Conservation (phyloP, 352 stramenopile genomes). For the Globisporangium okanoganense region DNA sequence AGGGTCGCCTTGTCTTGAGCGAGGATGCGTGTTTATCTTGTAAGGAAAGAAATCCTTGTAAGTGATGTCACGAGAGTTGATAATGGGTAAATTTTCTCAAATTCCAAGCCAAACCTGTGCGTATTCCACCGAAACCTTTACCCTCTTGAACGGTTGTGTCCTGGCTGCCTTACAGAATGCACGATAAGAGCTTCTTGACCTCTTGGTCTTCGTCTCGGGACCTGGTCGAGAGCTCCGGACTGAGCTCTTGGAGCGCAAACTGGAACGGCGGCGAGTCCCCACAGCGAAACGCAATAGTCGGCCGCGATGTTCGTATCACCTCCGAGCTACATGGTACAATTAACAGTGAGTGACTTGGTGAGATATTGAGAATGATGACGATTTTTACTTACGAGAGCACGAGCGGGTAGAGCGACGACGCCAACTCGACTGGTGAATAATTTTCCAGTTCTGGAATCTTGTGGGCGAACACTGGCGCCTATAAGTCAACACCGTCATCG, state of each 20-base stretch:
- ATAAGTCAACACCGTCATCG: background rate
- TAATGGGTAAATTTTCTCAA: background rate
- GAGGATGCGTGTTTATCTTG: background rate
- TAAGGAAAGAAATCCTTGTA: background rate
- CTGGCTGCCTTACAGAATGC: slow-evolving; percentile 16
- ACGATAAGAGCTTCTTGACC: slow-evolving; percentile 14
- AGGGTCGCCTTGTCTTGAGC: too few species aligned
- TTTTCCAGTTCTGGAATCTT: slow-evolving; percentile 20
- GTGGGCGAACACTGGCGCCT: slow-evolving; percentile 32
- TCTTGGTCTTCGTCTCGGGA: slow-evolving; percentile 12
- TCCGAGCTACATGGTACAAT: slow-evolving; percentile 27
- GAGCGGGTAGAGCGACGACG: slow-evolving; percentile 33
- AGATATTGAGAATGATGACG: background rate
- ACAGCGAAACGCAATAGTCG: slow-evolving; percentile 30
- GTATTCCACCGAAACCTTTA: background rate
- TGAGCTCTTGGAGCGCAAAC: slow-evolving; percentile 26
- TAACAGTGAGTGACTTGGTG: background rate
- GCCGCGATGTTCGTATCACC: slow-evolving; percentile 45
- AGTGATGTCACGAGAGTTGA: background rate
- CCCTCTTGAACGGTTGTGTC: background rate
- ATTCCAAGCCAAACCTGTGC: background rate
- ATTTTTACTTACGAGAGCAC: slow-evolving; percentile 33
- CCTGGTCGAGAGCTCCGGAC: slow-evolving; percentile 17
- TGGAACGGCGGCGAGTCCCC: slow-evolving; percentile 20
- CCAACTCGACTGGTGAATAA: slow-evolving; percentile 20